Evolutionary conservation across 2,329 filamentous ascomycete species (phyloP), one percentile per base, ranked within the genome.

Genomic region (Epichloe uncinata): DNA sequence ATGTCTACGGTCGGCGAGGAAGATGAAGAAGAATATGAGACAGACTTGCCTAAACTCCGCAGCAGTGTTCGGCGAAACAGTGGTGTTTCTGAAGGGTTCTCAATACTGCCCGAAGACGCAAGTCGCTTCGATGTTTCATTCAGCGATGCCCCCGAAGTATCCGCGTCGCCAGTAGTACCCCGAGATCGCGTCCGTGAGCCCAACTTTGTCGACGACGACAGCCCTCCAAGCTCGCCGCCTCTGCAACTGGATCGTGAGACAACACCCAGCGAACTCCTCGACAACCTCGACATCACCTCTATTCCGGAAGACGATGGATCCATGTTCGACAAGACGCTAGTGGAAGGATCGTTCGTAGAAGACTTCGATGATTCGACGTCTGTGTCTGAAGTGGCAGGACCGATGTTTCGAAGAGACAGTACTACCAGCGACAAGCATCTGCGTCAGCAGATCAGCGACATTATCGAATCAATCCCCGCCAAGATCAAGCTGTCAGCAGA

Each of bases 361-460:
- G 73, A 73, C 37, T 69, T 69, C 22, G 73, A 77, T 11, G 67
- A 70, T 44, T 65, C 65, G 0, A 59, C 63, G 42, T 63, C 64
- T 4, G 55, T 63, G 5, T 61, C 63, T 0, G 66, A 67, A 48
- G 50, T 60, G 22, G 50, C 57, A 2, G 51, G 56, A 22, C 50
- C 58, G 3, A 56, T 58, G 33, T 52, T 59, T 16, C 60, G 60
- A 15, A 57, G 63, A 35, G 61, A 64, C 4, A 67, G 67, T 50
- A 67, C 66, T 48, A 67, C 66, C 46, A 69, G 74, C 0, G 80
- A 84, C 54, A 82, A 87, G 55, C 78, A 87, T 50, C 73, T 95
- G 13, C 85, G 88, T 56, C 79, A 82, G 54, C 87, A 90, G 61
- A 90, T 95, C 46, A 85, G 79, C 60, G 79, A 85, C 47, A 85